A percentile compares a stretch with the other conserved stretches of the same genome.
These are phyloP conservation scores for Botrytis pseudocinerea DNA, from an alignment of 2,329 filamentous ascomycete species.

Conservation along the genomic window DNA sequence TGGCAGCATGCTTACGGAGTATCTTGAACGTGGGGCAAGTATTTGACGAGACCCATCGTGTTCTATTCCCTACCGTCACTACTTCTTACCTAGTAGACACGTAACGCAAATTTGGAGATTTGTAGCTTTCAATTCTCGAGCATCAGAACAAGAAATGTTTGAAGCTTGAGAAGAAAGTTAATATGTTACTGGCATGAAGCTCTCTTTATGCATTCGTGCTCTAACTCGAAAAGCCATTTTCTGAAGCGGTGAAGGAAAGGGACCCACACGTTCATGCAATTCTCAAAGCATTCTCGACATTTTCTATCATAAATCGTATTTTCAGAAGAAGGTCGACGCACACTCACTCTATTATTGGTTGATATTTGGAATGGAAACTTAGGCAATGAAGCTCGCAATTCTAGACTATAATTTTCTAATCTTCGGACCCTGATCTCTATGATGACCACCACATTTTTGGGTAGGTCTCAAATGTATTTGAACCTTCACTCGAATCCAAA, in stretches of 20 bases:
- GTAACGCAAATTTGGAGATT: neutral
- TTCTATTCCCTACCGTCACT: neutral
- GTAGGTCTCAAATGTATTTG: neutral
- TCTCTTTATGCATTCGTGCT: conserved; percentile 4
- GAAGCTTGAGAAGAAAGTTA: neutral
- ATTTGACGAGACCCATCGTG: conserved; percentile 8
- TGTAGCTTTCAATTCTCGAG: neutral
- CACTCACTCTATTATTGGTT: neutral
- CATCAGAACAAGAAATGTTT: neutral
- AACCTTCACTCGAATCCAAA: neutral
- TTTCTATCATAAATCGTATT: conserved; percentile 5
- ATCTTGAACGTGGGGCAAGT: conserved; percentile 3
- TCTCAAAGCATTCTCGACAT: neutral
- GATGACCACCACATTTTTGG: neutral
- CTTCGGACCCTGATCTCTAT: neutral
- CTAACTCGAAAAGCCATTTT: neutral
- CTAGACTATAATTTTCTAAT: neutral
- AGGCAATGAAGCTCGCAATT: neutral
- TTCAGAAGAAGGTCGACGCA: neutral
- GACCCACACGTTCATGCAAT: conserved; percentile 11
- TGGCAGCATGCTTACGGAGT: conserved; percentile 4
- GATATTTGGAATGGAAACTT: neutral
- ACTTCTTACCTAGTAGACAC: neutral
- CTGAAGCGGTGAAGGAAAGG: conserved; percentile 7
- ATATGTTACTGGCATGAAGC: neutral